Conservation (phyloP, 192 early-diverging fungal species). For the Coemansia sp. region DNA sequence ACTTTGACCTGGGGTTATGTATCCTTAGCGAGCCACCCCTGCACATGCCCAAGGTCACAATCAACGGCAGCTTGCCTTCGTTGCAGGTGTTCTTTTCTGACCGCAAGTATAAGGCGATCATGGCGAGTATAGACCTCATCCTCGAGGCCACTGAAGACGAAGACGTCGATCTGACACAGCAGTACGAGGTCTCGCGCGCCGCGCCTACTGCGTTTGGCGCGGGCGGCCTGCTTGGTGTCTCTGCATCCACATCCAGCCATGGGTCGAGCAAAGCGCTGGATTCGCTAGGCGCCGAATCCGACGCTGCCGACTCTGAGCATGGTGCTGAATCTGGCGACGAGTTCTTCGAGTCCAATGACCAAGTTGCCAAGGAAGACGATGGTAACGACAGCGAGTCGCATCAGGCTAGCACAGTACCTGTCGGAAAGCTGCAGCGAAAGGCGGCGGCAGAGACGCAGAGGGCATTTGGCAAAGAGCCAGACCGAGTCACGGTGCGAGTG, state of each 20-base stretch:
- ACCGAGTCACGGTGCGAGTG: constrained; percentile 34
- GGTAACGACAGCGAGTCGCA: too few relatives aligned
- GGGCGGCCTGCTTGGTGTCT: constrained; percentile 28
- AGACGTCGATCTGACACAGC: constrained; percentile 40
- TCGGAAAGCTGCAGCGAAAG: constrained; percentile 27
- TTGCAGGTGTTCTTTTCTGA: constrained; percentile 89
- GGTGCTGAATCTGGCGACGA: constrained; percentile 32
- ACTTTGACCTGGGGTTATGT: constrained; percentile 74
- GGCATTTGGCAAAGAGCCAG: constrained; percentile 38
- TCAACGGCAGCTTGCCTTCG: constrained; percentile 76
- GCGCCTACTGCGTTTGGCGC: constrained; percentile 36
- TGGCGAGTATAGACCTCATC: constrained; percentile 71
- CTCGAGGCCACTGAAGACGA: constrained; percentile 45
- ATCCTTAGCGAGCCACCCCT: constrained; percentile 74
- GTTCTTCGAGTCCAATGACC: constrained; percentile 41
- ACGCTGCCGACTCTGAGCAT: not conserved
- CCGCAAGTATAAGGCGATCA: constrained; percentile 85
- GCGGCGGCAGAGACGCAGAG: constrained; percentile 5
- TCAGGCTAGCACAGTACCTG: not conserved
- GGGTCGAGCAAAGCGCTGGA: not conserved
- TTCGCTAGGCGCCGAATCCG: not conserved
- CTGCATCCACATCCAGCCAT: not conserved
- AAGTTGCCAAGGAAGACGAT: constrained; percentile 6
- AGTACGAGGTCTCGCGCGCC: constrained; percentile 28
- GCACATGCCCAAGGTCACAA: constrained; percentile 62